These are phyloP conservation scores for Apostasia shenzhenica DNA, from an alignment of 106 monocot genomes.

Conservation along the genomic window DNA sequence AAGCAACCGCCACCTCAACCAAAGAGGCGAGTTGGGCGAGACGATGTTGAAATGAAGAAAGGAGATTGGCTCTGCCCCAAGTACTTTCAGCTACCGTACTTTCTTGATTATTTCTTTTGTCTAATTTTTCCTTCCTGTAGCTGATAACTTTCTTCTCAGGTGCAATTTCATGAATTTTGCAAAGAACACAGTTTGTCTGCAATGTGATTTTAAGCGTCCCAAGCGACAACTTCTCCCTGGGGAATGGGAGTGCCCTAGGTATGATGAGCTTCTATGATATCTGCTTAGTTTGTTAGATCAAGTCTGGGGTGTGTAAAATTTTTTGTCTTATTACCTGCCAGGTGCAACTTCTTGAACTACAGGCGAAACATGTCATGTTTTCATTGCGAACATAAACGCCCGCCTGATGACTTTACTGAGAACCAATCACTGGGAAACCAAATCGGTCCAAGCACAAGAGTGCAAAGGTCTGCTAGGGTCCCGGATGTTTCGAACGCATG, in stretches of 20 bases:
- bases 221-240: conserved; percentile 95
- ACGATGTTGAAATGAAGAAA: conserved; percentile 99
- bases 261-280: conserved; percentile 1
- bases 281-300: not conserved
- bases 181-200: conserved; percentile 89
- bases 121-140: conserved; percentile 2
- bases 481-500: conserved; percentile 70
- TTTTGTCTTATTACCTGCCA: conserved; percentile 5
- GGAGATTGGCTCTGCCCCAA: conserved; percentile 98
- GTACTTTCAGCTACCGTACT: conserved; percentile 27
- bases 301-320: not conserved
- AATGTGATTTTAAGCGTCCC: conserved; percentile 90
- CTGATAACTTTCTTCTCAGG: conserved; percentile 32
- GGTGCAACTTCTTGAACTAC: conserved; percentile 98
- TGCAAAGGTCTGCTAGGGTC: conserved; percentile 20
- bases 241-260: conserved; percentile 98
- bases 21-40: conserved; percentile 83
- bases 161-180: conserved; percentile 99
- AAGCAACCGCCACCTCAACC: conserved; percentile 91
- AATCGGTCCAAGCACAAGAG: conserved; percentile 15
- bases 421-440: conserved; percentile 39
- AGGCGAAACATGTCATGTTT: conserved; percentile 97
- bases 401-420: conserved; percentile 72
- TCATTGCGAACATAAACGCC: conserved; percentile 86
- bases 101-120: not conserved